Conservation (phyloP, 441 rosid genomes). For the Hura crepitans region DNA sequence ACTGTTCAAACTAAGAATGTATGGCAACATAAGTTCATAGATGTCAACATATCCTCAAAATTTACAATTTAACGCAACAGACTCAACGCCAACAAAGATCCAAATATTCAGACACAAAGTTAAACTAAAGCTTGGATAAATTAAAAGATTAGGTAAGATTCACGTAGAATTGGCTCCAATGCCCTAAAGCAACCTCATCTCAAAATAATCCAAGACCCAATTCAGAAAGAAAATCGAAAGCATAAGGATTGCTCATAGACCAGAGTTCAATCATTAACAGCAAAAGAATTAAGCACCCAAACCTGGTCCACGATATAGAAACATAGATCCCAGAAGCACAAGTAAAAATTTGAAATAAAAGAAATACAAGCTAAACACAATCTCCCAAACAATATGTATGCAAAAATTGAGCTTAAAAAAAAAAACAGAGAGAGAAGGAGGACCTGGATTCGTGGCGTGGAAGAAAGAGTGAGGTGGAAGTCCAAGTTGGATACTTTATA, state of each 20-base stretch:
- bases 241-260: neutral
- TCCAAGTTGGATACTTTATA: slow-evolving; percentile 45
- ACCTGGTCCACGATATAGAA: neutral
- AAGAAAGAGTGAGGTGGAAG: slow-evolving; percentile 53
- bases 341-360: neutral
- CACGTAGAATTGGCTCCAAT: neutral
- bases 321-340: slow-evolving; percentile 6
- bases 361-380: neutral
- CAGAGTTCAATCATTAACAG: neutral
- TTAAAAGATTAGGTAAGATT: neutral
- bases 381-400: neutral
- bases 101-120: neutral
- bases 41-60: slow-evolving; percentile 1
- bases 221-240: slow-evolving; percentile 8
- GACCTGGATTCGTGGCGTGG: slow-evolving; percentile 45
- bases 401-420: neutral
- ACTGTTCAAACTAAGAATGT: neutral
- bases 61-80: neutral
- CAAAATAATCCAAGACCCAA: slow-evolving; percentile 10
- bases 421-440: neutral
- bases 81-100: slow-evolving; percentile 8
- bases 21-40: neutral
- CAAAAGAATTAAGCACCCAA: neutral
- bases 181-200: slow-evolving; percentile 5
- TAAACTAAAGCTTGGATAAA: slow-evolving; percentile 2